A percentile compares a stretch with the other conserved stretches of the same genome.
These are phyloP conservation scores for Termitomyces sp. DNA, from an alignment of 768 basidiomycete genomes.

Conservation along the genomic window DNA sequence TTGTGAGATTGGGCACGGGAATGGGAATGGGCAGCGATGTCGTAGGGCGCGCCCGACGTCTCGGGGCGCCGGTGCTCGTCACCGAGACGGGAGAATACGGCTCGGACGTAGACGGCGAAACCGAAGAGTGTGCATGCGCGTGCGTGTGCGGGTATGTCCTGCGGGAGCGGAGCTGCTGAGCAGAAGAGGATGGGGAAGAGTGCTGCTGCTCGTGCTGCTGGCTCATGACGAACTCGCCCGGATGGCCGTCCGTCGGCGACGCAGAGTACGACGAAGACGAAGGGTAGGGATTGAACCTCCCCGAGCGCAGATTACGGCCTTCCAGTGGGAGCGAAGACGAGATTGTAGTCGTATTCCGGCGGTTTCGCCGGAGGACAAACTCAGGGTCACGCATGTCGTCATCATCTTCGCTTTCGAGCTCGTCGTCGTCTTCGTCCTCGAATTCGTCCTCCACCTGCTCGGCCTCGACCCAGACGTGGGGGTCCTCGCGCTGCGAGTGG, in stretches of 20 bases:
- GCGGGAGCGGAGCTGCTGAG: constrained; percentile 5
- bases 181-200: not conserved
- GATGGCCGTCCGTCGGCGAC: constrained; percentile 2
- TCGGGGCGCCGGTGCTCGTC: not conserved
- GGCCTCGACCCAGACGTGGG: constrained; percentile 1
- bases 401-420: constrained; percentile 25
- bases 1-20: constrained; percentile 42
- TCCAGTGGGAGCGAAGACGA: constrained; percentile 1
- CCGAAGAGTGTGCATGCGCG: constrained; percentile 7
- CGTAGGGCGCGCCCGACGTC: constrained; percentile 16
- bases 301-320: constrained; percentile 8
- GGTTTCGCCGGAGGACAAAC: constrained; percentile 23
- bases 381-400: constrained; percentile 25
- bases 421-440: constrained; percentile 16
- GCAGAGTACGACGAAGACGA: constrained; percentile 5
- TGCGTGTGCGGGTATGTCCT: constrained; percentile 6
- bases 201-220: constrained; percentile 1
- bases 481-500: constrained; percentile 6
- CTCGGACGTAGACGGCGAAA: constrained; percentile 9
- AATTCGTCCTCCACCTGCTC: constrained; percentile 10
- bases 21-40: constrained; percentile 33
- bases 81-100: constrained; percentile 1
- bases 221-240: not conserved
- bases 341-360: not conserved
- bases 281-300: constrained; percentile 13